Conservation (phyloP, 441 rosid genomes). For the Erysimum cheiri region DNA sequence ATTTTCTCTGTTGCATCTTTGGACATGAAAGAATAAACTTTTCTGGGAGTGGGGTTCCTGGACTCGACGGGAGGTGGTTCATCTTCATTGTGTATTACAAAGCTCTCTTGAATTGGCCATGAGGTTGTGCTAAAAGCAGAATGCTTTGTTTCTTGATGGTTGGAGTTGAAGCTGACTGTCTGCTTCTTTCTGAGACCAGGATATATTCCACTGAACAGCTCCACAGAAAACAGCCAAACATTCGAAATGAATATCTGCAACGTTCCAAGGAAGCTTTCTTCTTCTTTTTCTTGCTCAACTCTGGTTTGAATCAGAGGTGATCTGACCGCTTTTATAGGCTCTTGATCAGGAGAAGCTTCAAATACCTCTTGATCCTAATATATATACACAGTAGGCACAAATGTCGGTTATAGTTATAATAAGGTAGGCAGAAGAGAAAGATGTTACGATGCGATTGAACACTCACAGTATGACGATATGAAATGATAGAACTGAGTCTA, state of each 20-base stretch:
- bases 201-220: conserved; percentile 69
- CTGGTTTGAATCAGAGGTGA: conserved; percentile 76
- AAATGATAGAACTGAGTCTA: conserved; percentile 60
- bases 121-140: conserved; percentile 36
- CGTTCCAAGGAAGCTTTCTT: conserved; percentile 77
- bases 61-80: conserved; percentile 83
- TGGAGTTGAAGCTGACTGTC: conserved; percentile 34
- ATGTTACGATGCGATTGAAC: conserved; percentile 13
- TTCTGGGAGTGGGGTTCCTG: conserved; percentile 78
- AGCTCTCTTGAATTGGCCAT: conserved; percentile 94
- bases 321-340: conserved; percentile 65
- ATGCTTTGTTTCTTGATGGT: conserved; percentile 19
- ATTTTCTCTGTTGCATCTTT: conserved; percentile 78
- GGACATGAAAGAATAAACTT: conserved; percentile 90
- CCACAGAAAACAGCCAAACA: conserved; percentile 56
- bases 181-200: conserved; percentile 68
- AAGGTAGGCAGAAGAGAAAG: conserved; percentile 6
- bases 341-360: conserved; percentile 51
- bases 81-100: conserved; percentile 74
- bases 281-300: conserved; percentile 74
- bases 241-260: conserved; percentile 62
- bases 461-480: conserved; percentile 66
- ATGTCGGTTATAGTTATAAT: conserved; percentile 2
- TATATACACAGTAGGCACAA: conserved; percentile 30
- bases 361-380: conserved; percentile 57